phyloP scores from a whole-genome alignment of 805 yeast genomes.

The Isabelozyma gotoi region DNA sequence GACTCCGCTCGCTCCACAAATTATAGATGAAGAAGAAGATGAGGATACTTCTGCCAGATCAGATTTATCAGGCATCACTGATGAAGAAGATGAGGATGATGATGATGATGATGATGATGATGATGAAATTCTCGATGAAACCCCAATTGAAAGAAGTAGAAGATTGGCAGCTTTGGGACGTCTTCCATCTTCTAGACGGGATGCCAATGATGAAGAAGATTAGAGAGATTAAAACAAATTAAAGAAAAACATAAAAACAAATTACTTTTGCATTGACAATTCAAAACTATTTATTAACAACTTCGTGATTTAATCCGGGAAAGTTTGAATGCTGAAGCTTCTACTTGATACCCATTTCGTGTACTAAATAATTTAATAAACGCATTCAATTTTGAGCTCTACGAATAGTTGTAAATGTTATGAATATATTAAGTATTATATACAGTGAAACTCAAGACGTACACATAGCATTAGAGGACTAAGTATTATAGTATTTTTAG shows the following conservation, averaged over 20 bases:
- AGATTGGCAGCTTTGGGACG: slow-evolving; percentile 59
- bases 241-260: background rate
- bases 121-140: slow-evolving; percentile 40
- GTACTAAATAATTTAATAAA: background rate
- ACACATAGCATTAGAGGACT: background rate
- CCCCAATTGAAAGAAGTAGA: slow-evolving; percentile 65
- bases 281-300: background rate
- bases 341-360: background rate
- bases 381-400: background rate
- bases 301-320: background rate
- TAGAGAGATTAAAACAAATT: slow-evolving; percentile 4
- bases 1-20: background rate
- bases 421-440: background rate
- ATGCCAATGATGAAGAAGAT: slow-evolving; percentile 50
- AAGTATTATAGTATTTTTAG: background rate
- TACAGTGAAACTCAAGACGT: background rate
- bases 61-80: slow-evolving; percentile 15
- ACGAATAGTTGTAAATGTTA: background rate
- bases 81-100: slow-evolving; percentile 15
- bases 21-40: slow-evolving; percentile 11
- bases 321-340: background rate
- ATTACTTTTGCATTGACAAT: background rate
- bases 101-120: slow-evolving; percentile 24
- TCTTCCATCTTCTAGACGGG: slow-evolving; percentile 35
- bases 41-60: slow-evolving; percentile 18